Evolutionary conservation across 176 grass and related monocot genomes (phyloP).

Genomic region (Cenchrus purpureus): DNA sequence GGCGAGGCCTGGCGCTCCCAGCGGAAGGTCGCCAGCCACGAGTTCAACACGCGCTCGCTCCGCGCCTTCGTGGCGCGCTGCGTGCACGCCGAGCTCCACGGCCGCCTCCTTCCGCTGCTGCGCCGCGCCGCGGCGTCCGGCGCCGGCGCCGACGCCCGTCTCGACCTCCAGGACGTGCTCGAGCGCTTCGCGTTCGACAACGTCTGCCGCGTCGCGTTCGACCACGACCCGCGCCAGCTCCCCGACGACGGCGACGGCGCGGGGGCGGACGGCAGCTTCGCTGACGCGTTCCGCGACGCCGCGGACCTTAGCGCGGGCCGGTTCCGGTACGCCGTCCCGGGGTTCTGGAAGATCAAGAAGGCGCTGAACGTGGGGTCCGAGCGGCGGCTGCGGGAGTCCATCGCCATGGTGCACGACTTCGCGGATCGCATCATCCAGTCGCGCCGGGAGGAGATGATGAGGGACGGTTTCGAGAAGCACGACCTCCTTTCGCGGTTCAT

Average conservation of each 20-base stretch:
- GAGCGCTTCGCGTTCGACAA: slow-evolving; percentile 79
- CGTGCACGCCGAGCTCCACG: slow-evolving; percentile 64
- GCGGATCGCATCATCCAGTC: slow-evolving; percentile 58
- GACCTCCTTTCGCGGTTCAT: slow-evolving; percentile 74
- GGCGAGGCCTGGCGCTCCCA: slow-evolving; percentile 61
- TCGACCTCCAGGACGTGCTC: slow-evolving; percentile 76
- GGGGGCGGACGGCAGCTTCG: slow-evolving; percentile 37
- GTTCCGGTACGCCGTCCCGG: slow-evolving; percentile 67
- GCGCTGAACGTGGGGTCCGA: slow-evolving; percentile 63
- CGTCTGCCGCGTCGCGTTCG: slow-evolving; percentile 74
- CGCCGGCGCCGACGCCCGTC: too few species aligned
- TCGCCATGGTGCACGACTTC: slow-evolving; percentile 59
- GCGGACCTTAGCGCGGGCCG: slow-evolving; percentile 57
- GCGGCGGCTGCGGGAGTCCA: slow-evolving; percentile 54
- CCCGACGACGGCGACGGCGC: background rate
- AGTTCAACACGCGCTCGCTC: slow-evolving; percentile 75
- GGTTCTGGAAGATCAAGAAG: slow-evolving; percentile 59
- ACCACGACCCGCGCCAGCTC: slow-evolving; percentile 58
- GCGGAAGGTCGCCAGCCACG: slow-evolving; percentile 75
- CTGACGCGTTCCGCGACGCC: slow-evolving; percentile 67
- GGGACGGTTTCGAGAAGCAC: slow-evolving; percentile 37
- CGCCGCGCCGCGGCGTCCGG: background rate
- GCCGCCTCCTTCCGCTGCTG: slow-evolving; percentile 61
- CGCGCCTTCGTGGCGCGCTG: slow-evolving; percentile 63
- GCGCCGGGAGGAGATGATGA: slow-evolving; percentile 51